Evolutionary conservation across 306 rosid genomes (phyloP).

Genomic region (Acacia melanoxylon): DNA sequence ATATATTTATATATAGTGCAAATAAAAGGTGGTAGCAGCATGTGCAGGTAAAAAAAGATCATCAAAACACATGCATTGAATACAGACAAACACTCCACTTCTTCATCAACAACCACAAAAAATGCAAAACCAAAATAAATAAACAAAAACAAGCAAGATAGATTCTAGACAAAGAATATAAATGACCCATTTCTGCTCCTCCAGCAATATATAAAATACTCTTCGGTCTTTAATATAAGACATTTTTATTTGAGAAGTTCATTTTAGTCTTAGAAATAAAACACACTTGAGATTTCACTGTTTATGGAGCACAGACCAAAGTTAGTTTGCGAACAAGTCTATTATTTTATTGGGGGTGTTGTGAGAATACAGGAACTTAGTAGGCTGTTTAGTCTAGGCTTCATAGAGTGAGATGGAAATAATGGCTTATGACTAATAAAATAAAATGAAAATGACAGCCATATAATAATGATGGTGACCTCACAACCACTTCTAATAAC

Average conservation of each 20-base stretch:
- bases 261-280: neutral
- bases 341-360: neutral
- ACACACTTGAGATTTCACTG: neutral
- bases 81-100: slow-evolving; percentile 45
- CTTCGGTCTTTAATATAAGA: too few species aligned
- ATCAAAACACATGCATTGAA: slow-evolving; percentile 49
- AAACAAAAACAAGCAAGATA: slow-evolving; percentile 38
- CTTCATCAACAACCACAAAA: slow-evolving; percentile 1
- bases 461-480: slow-evolving; percentile 58
- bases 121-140: slow-evolving; percentile 5
- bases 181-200: slow-evolving; percentile 25
- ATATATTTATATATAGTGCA: slow-evolving; percentile 24
- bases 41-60: slow-evolving; percentile 40
- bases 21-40: slow-evolving; percentile 41
- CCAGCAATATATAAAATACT: neutral
- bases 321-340: neutral
- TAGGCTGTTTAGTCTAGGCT: slow-evolving; percentile 22
- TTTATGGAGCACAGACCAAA: neutral
- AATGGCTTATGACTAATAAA: slow-evolving; percentile 31
- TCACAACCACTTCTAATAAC: slow-evolving; percentile 67
- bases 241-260: too few species aligned
- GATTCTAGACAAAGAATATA: slow-evolving; percentile 36
- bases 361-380: slow-evolving; percentile 42
- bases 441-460: slow-evolving; percentile 49
- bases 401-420: slow-evolving; percentile 27